Evolutionary conservation across 371 early-diverging fungal species (phyloP).

Genomic region (Mortierella sp.): DNA sequence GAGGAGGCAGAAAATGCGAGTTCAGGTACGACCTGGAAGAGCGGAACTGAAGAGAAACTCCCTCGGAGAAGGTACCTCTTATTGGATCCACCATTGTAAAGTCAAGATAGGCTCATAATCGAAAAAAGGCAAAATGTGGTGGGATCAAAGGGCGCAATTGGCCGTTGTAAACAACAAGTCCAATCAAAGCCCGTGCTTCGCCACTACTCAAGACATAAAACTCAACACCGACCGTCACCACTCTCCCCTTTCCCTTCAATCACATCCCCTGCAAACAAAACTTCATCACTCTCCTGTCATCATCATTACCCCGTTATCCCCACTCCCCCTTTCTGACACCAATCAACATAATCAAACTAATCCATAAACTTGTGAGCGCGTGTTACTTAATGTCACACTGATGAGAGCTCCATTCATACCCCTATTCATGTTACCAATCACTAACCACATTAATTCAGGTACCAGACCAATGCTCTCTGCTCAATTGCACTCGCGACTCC

Average conservation of each 20-base stretch:
- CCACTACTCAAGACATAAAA: neutral
- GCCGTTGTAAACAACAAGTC: neutral
- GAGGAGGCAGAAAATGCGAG: neutral
- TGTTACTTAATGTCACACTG: neutral
- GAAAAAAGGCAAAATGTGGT: too few relatives aligned
- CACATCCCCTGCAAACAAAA: neutral
- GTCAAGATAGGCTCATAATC: too few relatives aligned
- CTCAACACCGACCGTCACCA: too few relatives aligned
- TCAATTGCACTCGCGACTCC: neutral
- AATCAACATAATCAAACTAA: neutral
- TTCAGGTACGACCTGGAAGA: neutral
- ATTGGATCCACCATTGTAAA: slow-evolving; percentile 17
- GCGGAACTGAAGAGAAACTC: neutral
- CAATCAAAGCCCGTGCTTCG: slow-evolving; percentile 4
- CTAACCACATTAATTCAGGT: neutral
- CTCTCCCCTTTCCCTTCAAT: neutral
- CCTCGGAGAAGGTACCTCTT: slow-evolving; percentile 24
- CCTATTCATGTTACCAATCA: neutral
- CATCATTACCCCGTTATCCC: neutral
- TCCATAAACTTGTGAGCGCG: neutral
- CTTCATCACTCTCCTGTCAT: neutral
- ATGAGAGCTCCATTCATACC: neutral
- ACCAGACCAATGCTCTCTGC: neutral
- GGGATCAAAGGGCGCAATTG: neutral
- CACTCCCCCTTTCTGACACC: neutral